Evolutionary conservation across 2,329 filamentous ascomycete species (phyloP), one percentile per base, ranked within the genome.

Genomic region (Botrytis byssoidea): DNA sequence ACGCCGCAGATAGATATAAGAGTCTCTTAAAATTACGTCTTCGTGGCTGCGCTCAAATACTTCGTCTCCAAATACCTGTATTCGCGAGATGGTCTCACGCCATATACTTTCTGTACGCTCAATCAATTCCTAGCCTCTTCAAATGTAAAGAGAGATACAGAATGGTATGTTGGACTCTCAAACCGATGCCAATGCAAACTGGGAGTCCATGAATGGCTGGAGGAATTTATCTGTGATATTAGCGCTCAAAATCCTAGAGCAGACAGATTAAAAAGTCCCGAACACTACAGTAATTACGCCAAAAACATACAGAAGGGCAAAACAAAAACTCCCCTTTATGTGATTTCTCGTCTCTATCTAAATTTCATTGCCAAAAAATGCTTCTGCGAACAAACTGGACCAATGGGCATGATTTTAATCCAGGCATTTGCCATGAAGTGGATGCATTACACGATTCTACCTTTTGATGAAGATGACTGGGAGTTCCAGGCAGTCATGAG

Each of bases 381-480:
- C 22, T 68, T 68, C 48, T 48, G 48, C 6, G 12, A 68, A 40
- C 48, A 42, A 20, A 29, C 48, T 5, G 57, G 35, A 57, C 46
- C 37, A 3, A 55, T 68, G 25, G 35, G 46, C 3, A 68, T 68
- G 48, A 68, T 68, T 4, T 9, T 68, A 22, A 16, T 68, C 1
- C 65, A 68, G 35, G 4, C 35, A 22, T 68, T 68, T 18, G 25
- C 48, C 25, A 22, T 68, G 18, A 68, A 42, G 20, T 68, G 65
- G 46, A 29, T 68, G 48, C 65, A 68, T n/a, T 68, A 55, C 40
- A 40, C 22, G 35, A 37, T 12, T 20, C 12, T 68, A 10, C 65
- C 35, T 57, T 68, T 68, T 57, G 35, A 68, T 57, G 65, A 69
- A 42, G 55, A 69, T 3, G 37, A 69, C 4, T 42, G 40, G 66